Evolutionary conservation across 2,329 filamentous ascomycete genomes (phyloP).

Genomic region (Tolypocladium pustulatum): DNA sequence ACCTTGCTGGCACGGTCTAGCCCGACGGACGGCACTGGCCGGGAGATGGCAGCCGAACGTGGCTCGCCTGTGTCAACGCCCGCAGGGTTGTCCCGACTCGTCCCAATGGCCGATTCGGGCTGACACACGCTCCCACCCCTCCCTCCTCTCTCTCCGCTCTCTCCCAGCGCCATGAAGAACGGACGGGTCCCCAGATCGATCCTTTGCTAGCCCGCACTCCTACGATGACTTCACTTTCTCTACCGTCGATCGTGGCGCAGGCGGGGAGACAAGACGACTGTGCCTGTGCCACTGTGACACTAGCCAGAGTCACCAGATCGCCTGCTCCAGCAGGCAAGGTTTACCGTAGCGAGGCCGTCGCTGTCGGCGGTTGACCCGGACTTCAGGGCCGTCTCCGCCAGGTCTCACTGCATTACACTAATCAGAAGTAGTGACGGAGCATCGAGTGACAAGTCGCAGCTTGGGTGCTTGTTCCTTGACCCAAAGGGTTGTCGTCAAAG

Average conservation of each 20-base stretch:
- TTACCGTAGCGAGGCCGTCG: background rate
- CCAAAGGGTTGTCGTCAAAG: background rate
- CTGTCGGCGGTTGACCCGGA: background rate
- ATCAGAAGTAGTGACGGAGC: background rate
- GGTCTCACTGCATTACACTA: background rate
- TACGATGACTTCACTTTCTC: background rate
- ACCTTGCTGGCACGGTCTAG: background rate
- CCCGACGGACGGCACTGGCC: background rate
- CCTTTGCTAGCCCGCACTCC: background rate
- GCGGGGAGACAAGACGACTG: background rate
- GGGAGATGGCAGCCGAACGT: slow-evolving; percentile 7
- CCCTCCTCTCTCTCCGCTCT: background rate
- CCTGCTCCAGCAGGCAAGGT: background rate
- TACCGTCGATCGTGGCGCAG: background rate
- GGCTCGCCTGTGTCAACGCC: slow-evolving; percentile 1
- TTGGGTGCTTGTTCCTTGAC: background rate
- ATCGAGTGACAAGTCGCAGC: background rate
- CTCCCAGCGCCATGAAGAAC: background rate
- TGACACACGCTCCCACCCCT: background rate
- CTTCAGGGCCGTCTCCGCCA: background rate
- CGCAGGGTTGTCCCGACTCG: background rate
- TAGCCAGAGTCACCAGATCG: background rate
- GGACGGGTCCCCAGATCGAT: background rate
- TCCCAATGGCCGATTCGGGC: background rate
- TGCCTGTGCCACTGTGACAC: background rate